phyloP scores from a whole-genome alignment of 139 green algal species.

The Chlorella sorokiniana region DNA sequence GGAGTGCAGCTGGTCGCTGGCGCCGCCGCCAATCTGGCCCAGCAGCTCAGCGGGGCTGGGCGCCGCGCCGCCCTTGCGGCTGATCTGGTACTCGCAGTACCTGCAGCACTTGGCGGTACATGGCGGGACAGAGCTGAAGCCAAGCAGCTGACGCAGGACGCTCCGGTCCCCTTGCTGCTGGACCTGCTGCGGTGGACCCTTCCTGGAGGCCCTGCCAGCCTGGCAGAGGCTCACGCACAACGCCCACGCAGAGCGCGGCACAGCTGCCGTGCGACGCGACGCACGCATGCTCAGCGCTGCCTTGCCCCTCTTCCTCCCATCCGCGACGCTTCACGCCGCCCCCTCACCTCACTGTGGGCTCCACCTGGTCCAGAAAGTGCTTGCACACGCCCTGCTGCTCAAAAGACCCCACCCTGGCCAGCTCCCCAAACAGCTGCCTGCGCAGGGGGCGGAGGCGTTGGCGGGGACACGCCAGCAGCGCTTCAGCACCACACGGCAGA shows the following conservation, averaged over 20 bases:
- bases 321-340: no score
- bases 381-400: constrained; percentile 74
- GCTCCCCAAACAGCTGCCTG: constrained; percentile 80
- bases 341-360: constrained; percentile 65
- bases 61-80: constrained; percentile 39
- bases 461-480: background rate
- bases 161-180: no score
- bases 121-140: background rate
- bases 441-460: background rate
- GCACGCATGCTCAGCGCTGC: background rate
- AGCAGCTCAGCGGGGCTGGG: constrained; percentile 37
- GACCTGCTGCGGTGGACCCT: no score
- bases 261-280: no score
- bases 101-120: constrained; percentile 17
- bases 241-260: no score
- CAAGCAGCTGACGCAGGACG: no score
- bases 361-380: constrained; percentile 84
- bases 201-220: no score
- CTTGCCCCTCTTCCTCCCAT: background rate
- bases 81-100: constrained; percentile 89
- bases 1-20: constrained; percentile 43
- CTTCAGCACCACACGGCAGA: no score
- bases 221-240: no score
- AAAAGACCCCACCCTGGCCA: constrained; percentile 73
- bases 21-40: constrained; percentile 17